Base-by-base conservation (phyloP, 2,329 filamentous ascomycete species). In the Pseudogymnoascus destructans region DNA sequence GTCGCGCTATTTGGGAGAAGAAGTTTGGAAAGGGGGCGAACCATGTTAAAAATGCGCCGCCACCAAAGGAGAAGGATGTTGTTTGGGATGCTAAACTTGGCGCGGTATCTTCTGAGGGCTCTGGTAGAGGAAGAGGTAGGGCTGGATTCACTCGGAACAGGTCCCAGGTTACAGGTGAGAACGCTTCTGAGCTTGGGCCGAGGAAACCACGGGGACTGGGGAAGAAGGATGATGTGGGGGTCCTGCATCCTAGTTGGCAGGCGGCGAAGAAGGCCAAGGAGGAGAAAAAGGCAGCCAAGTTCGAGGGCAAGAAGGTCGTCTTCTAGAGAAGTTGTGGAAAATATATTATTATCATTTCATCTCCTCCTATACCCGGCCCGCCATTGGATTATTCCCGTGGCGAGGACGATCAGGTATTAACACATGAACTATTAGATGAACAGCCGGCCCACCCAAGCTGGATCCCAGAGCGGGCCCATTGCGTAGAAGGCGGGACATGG, bases 1-100 rank as follows among this genome's bases (percentile, higher is more conserved):
- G 88, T 7, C 86, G 87, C 67, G 80, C 83, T 21, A 86, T 93
- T 60, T 87, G 83, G 75, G 87, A 92, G 73, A 85, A 88, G 73
- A 92, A 91, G 68, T 92, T 78, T 69, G 87, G 87, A 55, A 75
- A 77, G 11, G 77, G 79, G 61, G 89, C 88, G 1, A 70, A 70
- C 42, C 68, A 70, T 59, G 66, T 70, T 17, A 64, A 65, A 46
- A 61, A 60, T 3, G 68, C 66, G 2, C 57, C 57, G 10, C 46
- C 46, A 8, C 46, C 46, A 19, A 61, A 63, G 32, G 61, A 68
- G 42, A 70, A 75, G 35, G 77, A 80, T 55, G 67, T 73, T 8
- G 79, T 78, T 0, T 85, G 81, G 81, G 81, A 85, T 64, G 67
- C 74, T 75, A 33, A 80, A 77, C 32, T 81, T 78, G 10, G 79